These are phyloP conservation scores for Colletotrichum incanum DNA, from an alignment of 2,329 filamentous ascomycete genomes.

Conservation along the genomic window DNA sequence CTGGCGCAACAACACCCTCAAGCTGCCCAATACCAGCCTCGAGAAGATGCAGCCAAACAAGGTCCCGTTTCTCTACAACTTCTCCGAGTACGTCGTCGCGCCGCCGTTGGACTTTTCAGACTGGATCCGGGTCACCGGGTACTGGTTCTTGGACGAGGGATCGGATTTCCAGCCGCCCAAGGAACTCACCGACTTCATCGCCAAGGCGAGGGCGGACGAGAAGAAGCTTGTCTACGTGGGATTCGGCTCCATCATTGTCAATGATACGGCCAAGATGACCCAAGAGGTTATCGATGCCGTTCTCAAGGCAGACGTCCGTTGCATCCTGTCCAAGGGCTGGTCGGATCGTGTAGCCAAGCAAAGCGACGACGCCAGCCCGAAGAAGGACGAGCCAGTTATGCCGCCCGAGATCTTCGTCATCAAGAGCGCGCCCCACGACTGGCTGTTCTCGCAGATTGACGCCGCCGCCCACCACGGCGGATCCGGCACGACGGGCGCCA, in stretches of 20 bases:
- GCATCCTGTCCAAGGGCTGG: conserved; percentile 97
- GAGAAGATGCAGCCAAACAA: conserved; percentile 97
- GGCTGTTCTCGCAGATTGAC: conserved; percentile 95
- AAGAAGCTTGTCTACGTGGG: conserved; percentile 98
- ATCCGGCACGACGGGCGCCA: conserved; percentile 94
- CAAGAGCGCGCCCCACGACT: conserved; percentile 93
- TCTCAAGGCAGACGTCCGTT: conserved; percentile 90
- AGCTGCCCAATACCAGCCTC: conserved; percentile 84
- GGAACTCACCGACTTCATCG: conserved; percentile 86
- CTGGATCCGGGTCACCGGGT: conserved; percentile 97
- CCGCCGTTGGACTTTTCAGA: conserved; percentile 96
- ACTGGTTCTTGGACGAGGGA: conserved; percentile 95
- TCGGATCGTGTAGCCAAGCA: conserved; percentile 77
- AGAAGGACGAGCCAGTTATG: conserved; percentile 74
- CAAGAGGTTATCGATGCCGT: conserved; percentile 95
- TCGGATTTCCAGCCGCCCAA: conserved; percentile 78
- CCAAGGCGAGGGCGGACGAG: conserved; percentile 82
- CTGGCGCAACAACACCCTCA: conserved; percentile 88
- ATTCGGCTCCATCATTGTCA: conserved; percentile 96
- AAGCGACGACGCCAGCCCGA: conserved; percentile 59
- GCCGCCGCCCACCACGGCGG: conserved; percentile 96
- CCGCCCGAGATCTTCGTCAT: conserved; percentile 89
- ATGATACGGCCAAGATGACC: conserved; percentile 89
- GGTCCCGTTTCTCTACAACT: conserved; percentile 98
- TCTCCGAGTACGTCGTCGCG: conserved; percentile 93